Evolutionary conservation across 257 asterid species (phyloP).

Genomic region (Solanum stenotomum): DNA sequence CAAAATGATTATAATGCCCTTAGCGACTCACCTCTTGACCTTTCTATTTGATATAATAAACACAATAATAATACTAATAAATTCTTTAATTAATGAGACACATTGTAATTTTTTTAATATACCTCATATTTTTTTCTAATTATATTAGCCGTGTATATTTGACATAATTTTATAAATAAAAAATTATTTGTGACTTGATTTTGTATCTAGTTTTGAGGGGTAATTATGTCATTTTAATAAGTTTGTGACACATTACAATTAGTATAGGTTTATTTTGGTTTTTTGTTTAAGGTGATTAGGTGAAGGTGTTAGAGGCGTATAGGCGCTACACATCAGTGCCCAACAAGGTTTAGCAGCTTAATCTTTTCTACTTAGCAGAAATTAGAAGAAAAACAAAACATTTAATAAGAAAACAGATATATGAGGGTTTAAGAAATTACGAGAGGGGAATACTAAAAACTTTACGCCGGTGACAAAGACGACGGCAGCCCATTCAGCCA

Average conservation of each 20-base stretch:
- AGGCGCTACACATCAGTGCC: not conserved
- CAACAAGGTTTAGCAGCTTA: not conserved
- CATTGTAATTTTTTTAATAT: not conserved
- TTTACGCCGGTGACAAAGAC: not conserved
- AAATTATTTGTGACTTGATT: not conserved
- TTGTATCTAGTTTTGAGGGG: not conserved
- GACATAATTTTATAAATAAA: too few relatives aligned
- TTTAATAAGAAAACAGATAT: not conserved
- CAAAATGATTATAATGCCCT: not conserved
- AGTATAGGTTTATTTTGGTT: not conserved
- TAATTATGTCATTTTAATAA: not conserved
- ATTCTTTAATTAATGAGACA: not conserved
- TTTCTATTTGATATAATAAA: too few relatives aligned
- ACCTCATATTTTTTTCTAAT: not conserved
- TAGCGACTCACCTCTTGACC: not conserved
- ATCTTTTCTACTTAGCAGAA: not conserved
- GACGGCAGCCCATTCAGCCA: slow-evolving; percentile 7
- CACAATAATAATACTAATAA: too few relatives aligned
- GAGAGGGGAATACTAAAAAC: not conserved
- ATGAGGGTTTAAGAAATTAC: slow-evolving; percentile 15
- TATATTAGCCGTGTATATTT: too few relatives aligned
- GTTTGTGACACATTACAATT: not conserved
- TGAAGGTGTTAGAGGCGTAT: not conserved
- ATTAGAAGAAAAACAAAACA: not conserved
- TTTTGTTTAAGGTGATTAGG: not conserved